Evolutionary conservation across 345 rosid species (phyloP).

Genomic region (Eutrema japonicum): DNA sequence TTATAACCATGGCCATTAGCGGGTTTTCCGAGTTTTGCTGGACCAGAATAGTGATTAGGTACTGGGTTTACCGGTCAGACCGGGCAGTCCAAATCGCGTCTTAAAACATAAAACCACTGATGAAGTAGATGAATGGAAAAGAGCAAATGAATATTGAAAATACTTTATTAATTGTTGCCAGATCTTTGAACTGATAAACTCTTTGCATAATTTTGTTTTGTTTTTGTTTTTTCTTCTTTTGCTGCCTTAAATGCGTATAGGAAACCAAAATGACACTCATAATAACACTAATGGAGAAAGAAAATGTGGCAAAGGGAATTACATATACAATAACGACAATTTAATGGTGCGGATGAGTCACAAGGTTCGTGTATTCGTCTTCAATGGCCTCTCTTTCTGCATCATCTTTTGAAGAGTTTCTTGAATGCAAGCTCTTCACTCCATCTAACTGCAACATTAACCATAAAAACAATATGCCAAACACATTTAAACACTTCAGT

Average conservation of each 20-base stretch:
- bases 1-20: too few relatives aligned
- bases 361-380: constrained; percentile 2
- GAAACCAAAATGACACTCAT: background rate
- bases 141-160: too few relatives aligned
- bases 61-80: too few relatives aligned
- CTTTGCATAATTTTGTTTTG: background rate
- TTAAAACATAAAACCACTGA: too few relatives aligned
- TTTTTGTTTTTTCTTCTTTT: background rate
- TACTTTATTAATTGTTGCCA: too few relatives aligned
- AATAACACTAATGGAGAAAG: background rate
- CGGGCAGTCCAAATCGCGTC: too few relatives aligned
- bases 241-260: background rate
- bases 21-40: too few relatives aligned
- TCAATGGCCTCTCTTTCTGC: constrained; percentile 12
- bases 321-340: constrained; percentile 11
- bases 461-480: background rate
- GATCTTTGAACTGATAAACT: background rate
- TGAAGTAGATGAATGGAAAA: too few relatives aligned
- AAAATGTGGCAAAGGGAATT: background rate
- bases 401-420: constrained; percentile 35
- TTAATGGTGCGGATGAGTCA: constrained; percentile 27
- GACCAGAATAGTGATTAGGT: too few relatives aligned
- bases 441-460: constrained; percentile 35
- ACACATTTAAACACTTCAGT: background rate
- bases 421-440: constrained; percentile 40